Conservation (phyloP, 2,329 filamentous ascomycete species). For the Colletotrichum sp. region DNA sequence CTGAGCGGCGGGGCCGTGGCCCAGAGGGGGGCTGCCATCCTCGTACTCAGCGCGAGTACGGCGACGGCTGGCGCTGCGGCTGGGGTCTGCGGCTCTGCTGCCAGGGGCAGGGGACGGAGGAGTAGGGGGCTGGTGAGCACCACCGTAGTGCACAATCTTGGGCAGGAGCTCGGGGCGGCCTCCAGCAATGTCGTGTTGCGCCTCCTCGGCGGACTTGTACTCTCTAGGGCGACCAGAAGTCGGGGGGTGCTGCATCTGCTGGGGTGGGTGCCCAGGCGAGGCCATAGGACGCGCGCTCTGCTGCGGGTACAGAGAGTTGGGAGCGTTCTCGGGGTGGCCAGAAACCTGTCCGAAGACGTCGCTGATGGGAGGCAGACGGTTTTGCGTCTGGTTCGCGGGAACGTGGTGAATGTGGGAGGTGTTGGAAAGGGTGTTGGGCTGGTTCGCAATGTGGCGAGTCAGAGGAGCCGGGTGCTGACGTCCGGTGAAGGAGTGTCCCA, state of each 20-base stretch:
- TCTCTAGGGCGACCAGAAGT: constrained; percentile 75
- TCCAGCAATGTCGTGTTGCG: constrained; percentile 85
- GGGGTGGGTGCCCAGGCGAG: constrained; percentile 76
- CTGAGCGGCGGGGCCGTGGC: constrained; percentile 69
- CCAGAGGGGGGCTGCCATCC: constrained; percentile 84
- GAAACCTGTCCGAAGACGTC: constrained; percentile 91
- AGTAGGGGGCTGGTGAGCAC: constrained; percentile 84
- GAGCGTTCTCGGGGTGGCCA: constrained; percentile 61
- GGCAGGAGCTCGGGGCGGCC: constrained; percentile 93
- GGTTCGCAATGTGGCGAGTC: constrained; percentile 79
- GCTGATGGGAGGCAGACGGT: constrained; percentile 89
- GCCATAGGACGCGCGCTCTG: constrained; percentile 71
- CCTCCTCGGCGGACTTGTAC: constrained; percentile 95
- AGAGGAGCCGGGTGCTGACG: constrained; percentile 79
- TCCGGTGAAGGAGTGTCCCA: constrained; percentile 94
- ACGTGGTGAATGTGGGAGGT: constrained; percentile 92
- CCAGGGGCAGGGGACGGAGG: constrained; percentile 79
- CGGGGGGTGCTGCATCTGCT: constrained; percentile 48
- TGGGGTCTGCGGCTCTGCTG: constrained; percentile 50
- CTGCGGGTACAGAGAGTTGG: constrained; percentile 61
- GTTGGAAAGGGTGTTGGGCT: constrained; percentile 81
- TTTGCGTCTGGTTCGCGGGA: constrained; percentile 86
- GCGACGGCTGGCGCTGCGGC: constrained; percentile 70
- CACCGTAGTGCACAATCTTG: constrained; percentile 93
- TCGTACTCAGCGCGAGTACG: constrained; percentile 91